Conservation (phyloP, 768 basidiomycete species). For the Albatrellus ellisii region DNA sequence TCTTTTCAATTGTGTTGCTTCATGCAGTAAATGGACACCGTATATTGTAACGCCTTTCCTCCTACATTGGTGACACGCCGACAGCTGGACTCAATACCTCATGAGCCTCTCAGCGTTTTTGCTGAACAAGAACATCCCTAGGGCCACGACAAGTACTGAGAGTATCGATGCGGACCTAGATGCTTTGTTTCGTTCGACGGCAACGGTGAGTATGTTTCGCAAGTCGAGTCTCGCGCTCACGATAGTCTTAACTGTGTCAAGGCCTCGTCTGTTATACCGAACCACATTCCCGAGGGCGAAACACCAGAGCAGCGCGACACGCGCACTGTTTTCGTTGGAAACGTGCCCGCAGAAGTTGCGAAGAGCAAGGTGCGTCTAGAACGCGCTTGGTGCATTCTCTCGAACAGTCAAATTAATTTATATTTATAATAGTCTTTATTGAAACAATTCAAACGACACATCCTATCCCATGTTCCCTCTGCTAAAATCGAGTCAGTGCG, state of each 20-base stretch:
- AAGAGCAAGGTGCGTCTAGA: slow-evolving; percentile 51
- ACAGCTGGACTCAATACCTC: not conserved
- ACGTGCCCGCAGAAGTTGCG: slow-evolving; percentile 65
- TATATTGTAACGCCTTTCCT: not conserved
- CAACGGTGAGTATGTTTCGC: too few relatives aligned
- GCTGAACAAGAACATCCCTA: slow-evolving; percentile 2
- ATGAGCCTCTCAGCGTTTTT: slow-evolving; percentile 15
- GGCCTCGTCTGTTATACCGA: too few relatives aligned
- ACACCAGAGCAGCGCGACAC: slow-evolving; percentile 59
- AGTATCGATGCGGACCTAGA: slow-evolving; percentile 47
- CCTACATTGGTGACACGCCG: not conserved
- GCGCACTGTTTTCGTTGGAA: slow-evolving; percentile 88
- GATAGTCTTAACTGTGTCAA: too few relatives aligned
- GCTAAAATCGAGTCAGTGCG: slow-evolving; percentile 87
- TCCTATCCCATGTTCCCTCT: slow-evolving; percentile 54
- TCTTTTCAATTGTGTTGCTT: not conserved
- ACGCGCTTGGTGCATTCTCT: not conserved
- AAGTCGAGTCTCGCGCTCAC: not conserved
- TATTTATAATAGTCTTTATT: slow-evolving; percentile 39
- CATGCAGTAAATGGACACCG: not conserved
- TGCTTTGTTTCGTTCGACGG: slow-evolving; percentile 43
- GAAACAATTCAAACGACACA: slow-evolving; percentile 67
- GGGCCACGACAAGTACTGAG: slow-evolving; percentile 1
- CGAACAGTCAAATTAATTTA: not conserved
- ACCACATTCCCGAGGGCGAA: slow-evolving; percentile 54